A percentile compares a stretch with the other conserved stretches of the same genome.
These are phyloP conservation scores for Metschnikowia chrysomelidarum DNA, from an alignment of 805 yeast species.

Conservation along the genomic window DNA sequence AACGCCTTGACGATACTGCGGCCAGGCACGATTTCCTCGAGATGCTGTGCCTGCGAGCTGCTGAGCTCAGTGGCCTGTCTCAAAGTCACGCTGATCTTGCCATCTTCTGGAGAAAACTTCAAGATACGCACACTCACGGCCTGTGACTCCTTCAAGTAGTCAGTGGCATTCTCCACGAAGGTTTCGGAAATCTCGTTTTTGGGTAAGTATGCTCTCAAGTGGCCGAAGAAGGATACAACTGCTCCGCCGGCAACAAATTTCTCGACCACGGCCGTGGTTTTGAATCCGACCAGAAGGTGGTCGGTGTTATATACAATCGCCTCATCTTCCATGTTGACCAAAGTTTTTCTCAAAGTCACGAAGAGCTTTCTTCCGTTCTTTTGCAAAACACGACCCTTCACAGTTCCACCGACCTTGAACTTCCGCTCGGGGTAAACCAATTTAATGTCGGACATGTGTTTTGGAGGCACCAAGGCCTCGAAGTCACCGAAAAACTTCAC, in stretches of 20 bases:
- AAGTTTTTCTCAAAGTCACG: slow-evolving; percentile 78
- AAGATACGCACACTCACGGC: slow-evolving; percentile 69
- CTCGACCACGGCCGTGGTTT: slow-evolving; percentile 72
- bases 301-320: slow-evolving; percentile 43
- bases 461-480: slow-evolving; percentile 69
- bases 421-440: slow-evolving; percentile 89
- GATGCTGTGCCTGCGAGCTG: slow-evolving; percentile 43
- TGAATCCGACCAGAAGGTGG: slow-evolving; percentile 43
- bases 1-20: slow-evolving; percentile 56
- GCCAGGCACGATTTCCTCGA: slow-evolving; percentile 56
- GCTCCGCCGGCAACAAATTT: slow-evolving; percentile 75
- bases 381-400: slow-evolving; percentile 68
- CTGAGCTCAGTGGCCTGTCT: slow-evolving; percentile 57
- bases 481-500: slow-evolving; percentile 65
- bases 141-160: slow-evolving; percentile 80
- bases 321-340: slow-evolving; percentile 65
- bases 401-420: slow-evolving; percentile 79
- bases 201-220: slow-evolving; percentile 77
- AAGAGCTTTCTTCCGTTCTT: slow-evolving; percentile 49
- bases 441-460: slow-evolving; percentile 81
- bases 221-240: slow-evolving; percentile 78
- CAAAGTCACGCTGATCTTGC: slow-evolving; percentile 69
- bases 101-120: slow-evolving; percentile 49
- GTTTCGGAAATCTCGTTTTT: slow-evolving; percentile 88
- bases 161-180: slow-evolving; percentile 71